Percentiles rank a stretch among this genome's conserved stretches.
phyloP scores from a whole-genome alignment of 805 yeast genomes.

The Scheffersomyces ergatensis region DNA sequence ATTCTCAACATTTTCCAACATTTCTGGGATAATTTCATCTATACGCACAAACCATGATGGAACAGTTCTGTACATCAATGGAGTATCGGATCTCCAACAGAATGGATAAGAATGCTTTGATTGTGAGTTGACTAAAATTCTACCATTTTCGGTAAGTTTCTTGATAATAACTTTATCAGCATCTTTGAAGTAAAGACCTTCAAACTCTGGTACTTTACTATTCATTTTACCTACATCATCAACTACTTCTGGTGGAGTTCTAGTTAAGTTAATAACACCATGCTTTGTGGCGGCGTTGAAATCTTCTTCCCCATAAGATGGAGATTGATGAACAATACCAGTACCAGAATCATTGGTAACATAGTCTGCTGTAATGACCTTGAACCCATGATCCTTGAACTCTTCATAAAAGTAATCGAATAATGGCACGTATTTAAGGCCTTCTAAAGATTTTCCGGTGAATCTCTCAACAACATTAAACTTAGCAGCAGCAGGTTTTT shows the following conservation, averaged over 20 bases:
- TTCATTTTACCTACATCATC: constrained; percentile 92
- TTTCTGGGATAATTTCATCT: constrained; percentile 80
- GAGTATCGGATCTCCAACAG: constrained; percentile 99
- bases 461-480: constrained; percentile 78
- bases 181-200: constrained; percentile 88
- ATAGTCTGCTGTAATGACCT: constrained; percentile 76
- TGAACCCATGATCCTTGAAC: constrained; percentile 76
- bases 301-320: constrained; percentile 99
- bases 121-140: constrained; percentile 73
- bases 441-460: constrained; percentile 77
- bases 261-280: constrained; percentile 70
- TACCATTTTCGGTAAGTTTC: constrained; percentile 72
- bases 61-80: constrained; percentile 90
- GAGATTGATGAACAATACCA: constrained; percentile 98
- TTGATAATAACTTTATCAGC: constrained; percentile 92
- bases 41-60: constrained; percentile 99
- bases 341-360: constrained; percentile 97
- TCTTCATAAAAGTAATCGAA: constrained; percentile 77
- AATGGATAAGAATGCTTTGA: constrained; percentile 96
- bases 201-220: constrained; percentile 66
- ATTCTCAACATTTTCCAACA: constrained; percentile 78
- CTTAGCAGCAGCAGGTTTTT: constrained; percentile 90
- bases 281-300: constrained; percentile 72
- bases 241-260: constrained; percentile 87
- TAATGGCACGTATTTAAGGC: constrained; percentile 76